Evolutionary conservation across 768 basidiomycete genomes (phyloP), one percentile per base, ranked within the genome.

Genomic region (Tylopilus rubrobrunneus): DNA sequence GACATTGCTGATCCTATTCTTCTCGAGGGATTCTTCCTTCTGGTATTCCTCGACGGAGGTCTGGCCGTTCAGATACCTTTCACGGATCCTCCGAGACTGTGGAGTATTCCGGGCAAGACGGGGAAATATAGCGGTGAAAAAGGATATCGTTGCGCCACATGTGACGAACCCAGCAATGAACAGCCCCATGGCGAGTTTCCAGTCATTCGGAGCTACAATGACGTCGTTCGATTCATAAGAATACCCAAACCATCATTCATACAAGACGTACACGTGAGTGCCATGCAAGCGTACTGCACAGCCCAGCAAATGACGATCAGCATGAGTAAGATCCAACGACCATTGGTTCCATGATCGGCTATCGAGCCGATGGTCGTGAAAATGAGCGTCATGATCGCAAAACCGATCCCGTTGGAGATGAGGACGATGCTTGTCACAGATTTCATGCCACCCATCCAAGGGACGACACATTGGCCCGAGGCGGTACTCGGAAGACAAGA

Each of bases 1-100:
- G 58, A 91, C 87, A 61, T 90, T 92, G 63, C 89, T 89, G 53
- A 93, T 87, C 57, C 84, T 73, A 56, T 91, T 93, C 78, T 89
- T 91, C 72, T 92, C 87, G 42, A 92, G 60, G 31, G 85, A 87
- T 61, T 91, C 89, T 61, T 88, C 88, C n/a, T 58, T 63, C 61
- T 91, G 89, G 58, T 86, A 90, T 57, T 79, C 84, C 51, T 85
- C 85, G 14, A 71, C 67, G 0, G 74, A 61, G 10, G 85, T 82
- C 55, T 85, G 79, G 0, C 86, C 85, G 0, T 73, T 74, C 46
- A 85, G 83, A 51, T 79, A 83, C 58, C 75, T 78, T 46, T 77
- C 78, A 33, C 76, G 73, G 3, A 90, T 68, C 2, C 67, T 67
- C 14, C 83, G 79, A 5, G 87, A 73, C 57, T 79, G 84, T 4